Evolutionary conservation across 371 early-diverging fungal genomes (phyloP).

Genomic region (Apophysomyces elegans): DNA sequence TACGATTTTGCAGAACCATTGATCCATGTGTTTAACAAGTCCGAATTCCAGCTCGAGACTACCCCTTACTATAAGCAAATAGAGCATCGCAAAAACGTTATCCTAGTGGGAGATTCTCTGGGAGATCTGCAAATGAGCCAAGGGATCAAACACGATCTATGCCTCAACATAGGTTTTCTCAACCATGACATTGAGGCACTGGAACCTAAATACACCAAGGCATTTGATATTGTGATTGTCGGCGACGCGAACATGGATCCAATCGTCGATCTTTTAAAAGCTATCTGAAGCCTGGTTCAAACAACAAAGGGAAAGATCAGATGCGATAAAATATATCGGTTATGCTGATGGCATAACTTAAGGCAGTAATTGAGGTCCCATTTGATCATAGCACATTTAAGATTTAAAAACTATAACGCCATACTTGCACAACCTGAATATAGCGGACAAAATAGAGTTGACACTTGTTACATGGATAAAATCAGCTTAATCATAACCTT

Average conservation of each 20-base stretch:
- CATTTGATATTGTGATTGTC: slow-evolving; percentile 75
- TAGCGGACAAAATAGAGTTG: too few species aligned
- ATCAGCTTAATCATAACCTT: too few species aligned
- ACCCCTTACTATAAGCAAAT: slow-evolving; percentile 47
- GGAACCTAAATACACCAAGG: slow-evolving; percentile 53
- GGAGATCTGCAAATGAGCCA: slow-evolving; percentile 78
- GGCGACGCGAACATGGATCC: slow-evolving; percentile 64
- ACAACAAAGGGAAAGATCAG: too few species aligned
- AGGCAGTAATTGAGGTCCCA: too few species aligned
- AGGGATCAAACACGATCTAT: slow-evolving; percentile 58
- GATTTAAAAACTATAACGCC: too few species aligned
- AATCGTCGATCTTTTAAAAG: slow-evolving; percentile 45
- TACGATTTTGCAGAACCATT: slow-evolving; percentile 67
- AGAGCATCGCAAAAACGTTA: slow-evolving; percentile 55
- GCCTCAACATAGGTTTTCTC: slow-evolving; percentile 72
- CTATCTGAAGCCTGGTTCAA: too few species aligned
- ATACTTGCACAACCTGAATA: too few species aligned
- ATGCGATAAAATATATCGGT: too few species aligned
- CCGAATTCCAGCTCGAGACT: slow-evolving; percentile 59
- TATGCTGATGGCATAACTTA: too few species aligned
- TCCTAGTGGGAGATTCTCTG: slow-evolving; percentile 75
- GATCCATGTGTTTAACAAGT: slow-evolving; percentile 82
- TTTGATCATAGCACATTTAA: too few species aligned
- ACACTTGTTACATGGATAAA: too few species aligned
- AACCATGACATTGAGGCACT: slow-evolving; percentile 66